These are phyloP conservation scores for Papiliotrema laurentii DNA, from an alignment of 1,284 basidiomycete genomes.

Conservation along the genomic window DNA sequence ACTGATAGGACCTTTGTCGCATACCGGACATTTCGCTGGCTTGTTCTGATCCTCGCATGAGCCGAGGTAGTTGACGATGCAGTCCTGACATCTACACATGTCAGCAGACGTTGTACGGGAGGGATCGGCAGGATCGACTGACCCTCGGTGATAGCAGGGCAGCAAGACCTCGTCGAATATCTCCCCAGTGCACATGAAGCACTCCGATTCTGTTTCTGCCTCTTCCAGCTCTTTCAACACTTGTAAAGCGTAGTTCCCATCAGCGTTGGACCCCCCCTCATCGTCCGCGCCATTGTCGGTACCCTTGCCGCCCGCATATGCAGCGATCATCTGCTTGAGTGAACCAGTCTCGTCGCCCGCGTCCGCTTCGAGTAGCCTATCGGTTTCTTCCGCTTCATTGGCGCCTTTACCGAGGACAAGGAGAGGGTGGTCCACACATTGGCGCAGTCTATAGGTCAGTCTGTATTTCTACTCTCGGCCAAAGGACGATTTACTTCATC, in stretches of 20 bases:
- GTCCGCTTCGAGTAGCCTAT: constrained; percentile 46
- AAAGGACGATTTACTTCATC: constrained; percentile 60
- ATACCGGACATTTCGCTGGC: constrained; percentile 42
- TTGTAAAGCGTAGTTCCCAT: constrained; percentile 57
- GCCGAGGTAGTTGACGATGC: constrained; percentile 45
- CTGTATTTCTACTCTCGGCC: not conserved
- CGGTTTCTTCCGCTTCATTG: constrained; percentile 50
- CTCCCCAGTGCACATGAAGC: constrained; percentile 64
- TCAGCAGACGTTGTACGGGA: not conserved
- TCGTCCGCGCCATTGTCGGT: constrained; percentile 19
- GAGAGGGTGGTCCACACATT: constrained; percentile 78
- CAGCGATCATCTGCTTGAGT: constrained; percentile 61
- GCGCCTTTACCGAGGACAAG: constrained; percentile 59
- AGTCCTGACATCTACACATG: constrained; percentile 44
- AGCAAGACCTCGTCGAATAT: constrained; percentile 59
- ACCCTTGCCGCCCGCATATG: constrained; percentile 54
- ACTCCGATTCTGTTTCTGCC: constrained; percentile 56
- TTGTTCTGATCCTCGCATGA: constrained; percentile 44
- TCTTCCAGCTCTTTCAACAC: constrained; percentile 59
- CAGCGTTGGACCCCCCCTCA: constrained; percentile 32
- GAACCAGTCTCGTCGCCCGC: constrained; percentile 52
- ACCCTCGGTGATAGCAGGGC: constrained; percentile 78
- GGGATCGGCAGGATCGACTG: constrained; percentile 28
- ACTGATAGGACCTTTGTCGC: constrained; percentile 38
- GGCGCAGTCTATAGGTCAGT: constrained; percentile 59